Evolutionary conservation across 78 protist genomes (phyloP), one percentile per base, ranked within the genome.

Genomic region (Parvularia atlantis): DNA sequence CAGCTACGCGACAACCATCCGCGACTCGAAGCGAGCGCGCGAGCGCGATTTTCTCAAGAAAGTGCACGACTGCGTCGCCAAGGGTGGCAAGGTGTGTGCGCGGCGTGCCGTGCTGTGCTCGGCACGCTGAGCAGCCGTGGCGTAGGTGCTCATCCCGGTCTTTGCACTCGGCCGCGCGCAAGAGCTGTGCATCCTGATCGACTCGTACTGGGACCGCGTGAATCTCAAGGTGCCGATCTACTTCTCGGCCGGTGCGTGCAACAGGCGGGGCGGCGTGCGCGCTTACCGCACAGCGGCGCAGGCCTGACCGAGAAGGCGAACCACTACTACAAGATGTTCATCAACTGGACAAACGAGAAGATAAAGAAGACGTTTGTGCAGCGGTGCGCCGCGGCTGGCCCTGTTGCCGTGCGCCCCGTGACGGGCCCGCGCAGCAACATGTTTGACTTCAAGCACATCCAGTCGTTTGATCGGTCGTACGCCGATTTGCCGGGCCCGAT

Each of bases 101-200:
- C 24, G 24, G 24, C 24, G 24, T 53, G 24, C 24, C 24, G 24
- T 53, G 24, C 24, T 24, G 24, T 24, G 58, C 24, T 53, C 24
- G 24, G 24, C 24, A 53, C 24, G 24, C 24, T 53, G 33, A 26
- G 33, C 24, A 24, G 58, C 24, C 24, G 58, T 24, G 33, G 24
- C 24, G 58, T 53, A 87, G 41, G 97, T 95, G 14, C 82, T 96
- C 68, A 88, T 95, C 19, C 99, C 99, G 0, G 97, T 91, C 24
- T 91, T 93, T 65, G 98, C 99, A 0, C 70, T 96, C 14, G 99
- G 99, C 43, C 54, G 99, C 0, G 99, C 96, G 0, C 99, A 96
- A 59, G 99, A 96, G 77, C 85, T 96, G 20, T 78, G 86, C 57
- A 76, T 95, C 24, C 83, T 96, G 57, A 69, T 96, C 52, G 98